Percentiles rank a stretch among this genome's conserved stretches.
These are phyloP conservation scores for Baorangia bicolor DNA, from an alignment of 768 basidiomycete genomes.

Conservation along the genomic window DNA sequence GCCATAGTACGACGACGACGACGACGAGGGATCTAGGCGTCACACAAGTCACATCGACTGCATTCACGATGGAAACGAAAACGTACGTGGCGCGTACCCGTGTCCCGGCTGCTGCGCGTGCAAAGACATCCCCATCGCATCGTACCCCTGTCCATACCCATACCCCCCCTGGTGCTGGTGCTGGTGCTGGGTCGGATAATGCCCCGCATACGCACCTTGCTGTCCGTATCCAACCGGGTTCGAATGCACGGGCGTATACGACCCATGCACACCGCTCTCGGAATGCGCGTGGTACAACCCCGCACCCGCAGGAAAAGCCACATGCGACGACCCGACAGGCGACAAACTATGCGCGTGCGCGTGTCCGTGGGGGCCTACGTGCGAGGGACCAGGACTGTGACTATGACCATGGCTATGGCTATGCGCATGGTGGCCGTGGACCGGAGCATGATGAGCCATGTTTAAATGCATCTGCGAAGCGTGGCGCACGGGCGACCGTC, in stretches of 20 bases:
- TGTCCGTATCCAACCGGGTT: not conserved
- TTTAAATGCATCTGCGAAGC: not conserved
- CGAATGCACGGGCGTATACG: slow-evolving; percentile 7
- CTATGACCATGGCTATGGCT: not conserved
- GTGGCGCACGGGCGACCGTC: not conserved
- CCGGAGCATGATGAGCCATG: not conserved
- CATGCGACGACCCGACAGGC: not conserved
- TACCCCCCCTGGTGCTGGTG: not conserved
- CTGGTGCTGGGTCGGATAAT: not conserved
- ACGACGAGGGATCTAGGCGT: not conserved
- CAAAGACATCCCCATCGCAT: not conserved
- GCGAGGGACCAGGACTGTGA: not conserved
- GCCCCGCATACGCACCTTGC: not conserved
- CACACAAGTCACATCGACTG: not conserved
- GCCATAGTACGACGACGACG: not conserved
- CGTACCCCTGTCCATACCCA: not conserved
- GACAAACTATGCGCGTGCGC: slow-evolving; percentile 1
- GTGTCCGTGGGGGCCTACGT: not conserved
- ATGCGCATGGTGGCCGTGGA: not conserved
- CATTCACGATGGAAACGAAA: not conserved
- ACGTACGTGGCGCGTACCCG: slow-evolving; percentile 37
- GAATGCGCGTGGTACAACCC: not conserved
- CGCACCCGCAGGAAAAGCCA: not conserved
- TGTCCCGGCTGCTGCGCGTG: not conserved
- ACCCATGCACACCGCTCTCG: not conserved